These are phyloP conservation scores for Sclerotinia nivalis DNA, from an alignment of 2,329 filamentous ascomycete genomes.

Conservation along the genomic window DNA sequence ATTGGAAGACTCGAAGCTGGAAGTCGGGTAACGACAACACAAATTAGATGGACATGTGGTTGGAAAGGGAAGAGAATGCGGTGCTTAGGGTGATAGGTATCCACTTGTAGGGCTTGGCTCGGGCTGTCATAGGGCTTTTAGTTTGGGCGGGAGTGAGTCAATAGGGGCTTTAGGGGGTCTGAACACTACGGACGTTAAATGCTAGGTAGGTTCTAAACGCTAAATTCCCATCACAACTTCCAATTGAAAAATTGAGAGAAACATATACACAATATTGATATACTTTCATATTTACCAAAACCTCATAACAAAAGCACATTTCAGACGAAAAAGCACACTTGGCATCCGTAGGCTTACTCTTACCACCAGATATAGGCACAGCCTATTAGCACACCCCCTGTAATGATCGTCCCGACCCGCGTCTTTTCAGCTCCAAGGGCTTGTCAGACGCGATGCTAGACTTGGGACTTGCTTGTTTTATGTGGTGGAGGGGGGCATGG, in stretches of 20 bases:
- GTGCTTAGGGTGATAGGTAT: not conserved
- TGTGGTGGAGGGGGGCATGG: not conserved
- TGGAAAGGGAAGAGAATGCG: not conserved
- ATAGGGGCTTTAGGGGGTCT: not conserved
- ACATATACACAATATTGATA: not conserved
- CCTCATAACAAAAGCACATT: too few relatives aligned
- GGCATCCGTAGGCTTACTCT: too few relatives aligned
- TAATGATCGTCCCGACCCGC: not conserved
- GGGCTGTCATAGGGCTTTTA: not conserved
- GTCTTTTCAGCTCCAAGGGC: slow-evolving; percentile 9
- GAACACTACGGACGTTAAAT: not conserved
- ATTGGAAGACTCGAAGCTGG: not conserved
- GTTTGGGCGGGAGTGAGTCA: not conserved
- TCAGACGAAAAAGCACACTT: too few relatives aligned
- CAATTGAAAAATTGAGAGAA: not conserved
- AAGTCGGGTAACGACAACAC: not conserved
- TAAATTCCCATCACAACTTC: not conserved
- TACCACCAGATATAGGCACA: not conserved
- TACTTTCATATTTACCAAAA: too few relatives aligned
- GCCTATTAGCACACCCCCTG: not conserved
- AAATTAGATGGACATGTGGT: not conserved
- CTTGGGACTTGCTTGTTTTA: not conserved
- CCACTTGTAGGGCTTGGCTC: slow-evolving; percentile 13
- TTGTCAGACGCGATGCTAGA: not conserved
- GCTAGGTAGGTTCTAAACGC: not conserved